A percentile compares a stretch with the other conserved stretches of the same genome.
phyloP scores from a whole-genome alignment of 208 protist genomes.

The Leishmania amazonensis region DNA sequence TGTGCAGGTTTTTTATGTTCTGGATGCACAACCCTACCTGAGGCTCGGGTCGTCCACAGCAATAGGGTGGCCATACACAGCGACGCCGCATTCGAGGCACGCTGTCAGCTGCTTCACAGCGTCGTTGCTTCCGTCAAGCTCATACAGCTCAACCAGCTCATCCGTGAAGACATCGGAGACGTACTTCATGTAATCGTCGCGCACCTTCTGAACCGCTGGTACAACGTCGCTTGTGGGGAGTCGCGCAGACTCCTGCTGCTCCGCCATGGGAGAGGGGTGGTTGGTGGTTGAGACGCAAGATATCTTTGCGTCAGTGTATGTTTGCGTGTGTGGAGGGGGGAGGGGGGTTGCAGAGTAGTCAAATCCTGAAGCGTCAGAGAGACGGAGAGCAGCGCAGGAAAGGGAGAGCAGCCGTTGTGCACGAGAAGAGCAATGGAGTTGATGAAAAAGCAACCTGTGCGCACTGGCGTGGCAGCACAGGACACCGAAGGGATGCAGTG shows the following conservation, averaged over 20 bases:
- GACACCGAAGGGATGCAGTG: not conserved
- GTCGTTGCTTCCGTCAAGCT: slow-evolving; percentile 72
- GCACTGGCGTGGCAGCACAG: too few relatives aligned
- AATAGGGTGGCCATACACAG: slow-evolving; percentile 79
- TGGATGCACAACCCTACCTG: not conserved
- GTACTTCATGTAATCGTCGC: slow-evolving; percentile 89
- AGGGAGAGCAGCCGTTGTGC: not conserved
- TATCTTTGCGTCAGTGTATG: not conserved
- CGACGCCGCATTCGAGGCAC: slow-evolving; percentile 83
- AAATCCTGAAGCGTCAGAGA: too few relatives aligned
- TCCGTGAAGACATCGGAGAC: slow-evolving; percentile 86
- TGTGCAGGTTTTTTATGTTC: not conserved
- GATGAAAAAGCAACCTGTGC: not conserved
- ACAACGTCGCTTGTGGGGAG: slow-evolving; percentile 6
- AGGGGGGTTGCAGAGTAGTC: not conserved
- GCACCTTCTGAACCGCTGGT: slow-evolving; percentile 46
- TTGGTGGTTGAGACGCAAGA: not conserved
- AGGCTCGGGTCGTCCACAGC: slow-evolving; percentile 20
- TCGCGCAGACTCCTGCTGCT: not conserved
- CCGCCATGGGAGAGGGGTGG: not conserved
- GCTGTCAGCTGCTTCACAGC: slow-evolving; percentile 81
- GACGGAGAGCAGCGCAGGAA: not conserved
- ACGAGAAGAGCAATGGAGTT: not conserved
- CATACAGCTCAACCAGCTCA: slow-evolving; percentile 82
- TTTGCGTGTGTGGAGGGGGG: not conserved